These are phyloP conservation scores for Leishmania amazonensis DNA, from an alignment of 208 protist genomes.

Conservation along the genomic window DNA sequence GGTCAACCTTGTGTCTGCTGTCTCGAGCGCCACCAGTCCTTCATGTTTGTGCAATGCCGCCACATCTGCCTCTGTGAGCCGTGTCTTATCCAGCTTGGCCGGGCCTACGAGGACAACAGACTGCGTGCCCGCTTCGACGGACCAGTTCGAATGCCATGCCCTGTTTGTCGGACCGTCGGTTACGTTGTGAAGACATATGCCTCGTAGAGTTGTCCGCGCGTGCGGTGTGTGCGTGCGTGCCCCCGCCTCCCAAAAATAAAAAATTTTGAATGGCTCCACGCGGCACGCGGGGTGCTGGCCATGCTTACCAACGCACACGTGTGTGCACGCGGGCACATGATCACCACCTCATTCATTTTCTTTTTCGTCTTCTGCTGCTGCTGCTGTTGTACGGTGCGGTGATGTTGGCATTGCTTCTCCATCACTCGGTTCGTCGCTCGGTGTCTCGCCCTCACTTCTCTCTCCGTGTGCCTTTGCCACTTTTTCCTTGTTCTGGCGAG, in stretches of 20 bases:
- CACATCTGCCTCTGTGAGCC: conserved; percentile 37
- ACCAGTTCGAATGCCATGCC: conserved; percentile 20
- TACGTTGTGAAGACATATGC: conserved; percentile 2
- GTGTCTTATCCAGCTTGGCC: conserved; percentile 22
- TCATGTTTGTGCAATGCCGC: conserved; percentile 29
- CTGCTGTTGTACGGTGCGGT: too few relatives aligned
- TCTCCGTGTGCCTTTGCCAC: not conserved
- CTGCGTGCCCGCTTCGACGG: conserved; percentile 7
- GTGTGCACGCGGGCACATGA: too few relatives aligned
- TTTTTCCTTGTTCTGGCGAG: too few relatives aligned
- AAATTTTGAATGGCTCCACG: too few relatives aligned
- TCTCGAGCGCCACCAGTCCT: conserved; percentile 6
- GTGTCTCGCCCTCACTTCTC: not conserved
- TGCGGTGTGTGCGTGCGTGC: not conserved
- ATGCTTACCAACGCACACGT: too few relatives aligned
- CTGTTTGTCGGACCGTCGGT: not conserved
- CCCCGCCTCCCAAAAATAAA: too few relatives aligned
- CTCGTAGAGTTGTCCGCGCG: not conserved
- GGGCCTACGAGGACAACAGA: conserved; percentile 9
- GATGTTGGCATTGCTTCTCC: not conserved
- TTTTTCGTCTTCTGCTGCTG: too few relatives aligned
- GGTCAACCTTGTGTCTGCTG: conserved; percentile 21
- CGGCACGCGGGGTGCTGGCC: too few relatives aligned
- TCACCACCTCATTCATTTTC: too few relatives aligned
- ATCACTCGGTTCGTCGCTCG: not conserved